phyloP scores from a whole-genome alignment of 129 eudicot species.

The Centella asiatica region DNA sequence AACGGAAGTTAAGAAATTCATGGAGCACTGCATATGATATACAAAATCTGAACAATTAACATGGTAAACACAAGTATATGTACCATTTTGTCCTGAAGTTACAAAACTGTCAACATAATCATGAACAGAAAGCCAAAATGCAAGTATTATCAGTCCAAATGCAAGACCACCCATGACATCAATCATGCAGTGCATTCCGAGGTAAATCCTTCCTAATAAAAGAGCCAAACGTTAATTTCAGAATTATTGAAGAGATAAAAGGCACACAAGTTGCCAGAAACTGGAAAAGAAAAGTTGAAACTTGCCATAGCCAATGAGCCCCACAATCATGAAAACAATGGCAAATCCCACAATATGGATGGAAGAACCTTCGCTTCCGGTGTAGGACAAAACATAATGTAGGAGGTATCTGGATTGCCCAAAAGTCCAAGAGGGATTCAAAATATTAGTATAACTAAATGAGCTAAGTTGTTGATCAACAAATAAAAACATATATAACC shows the following conservation, averaged over 20 bases:
- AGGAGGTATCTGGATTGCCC: background rate
- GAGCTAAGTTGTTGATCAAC: background rate
- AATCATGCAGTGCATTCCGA: slow-evolving; percentile 91
- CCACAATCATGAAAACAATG: slow-evolving; percentile 1
- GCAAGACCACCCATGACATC: slow-evolving; percentile 78
- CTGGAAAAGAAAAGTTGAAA: background rate
- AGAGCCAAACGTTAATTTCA: background rate
- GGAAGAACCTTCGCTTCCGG: background rate
- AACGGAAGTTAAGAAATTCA: background rate
- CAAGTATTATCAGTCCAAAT: slow-evolving; percentile 64
- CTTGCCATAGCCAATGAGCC: slow-evolving; percentile 6
- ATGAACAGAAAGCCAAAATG: slow-evolving; percentile 65
- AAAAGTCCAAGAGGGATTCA: background rate
- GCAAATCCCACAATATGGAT: background rate
- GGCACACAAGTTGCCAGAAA: background rate
- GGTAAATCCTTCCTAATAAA: slow-evolving; percentile 73
- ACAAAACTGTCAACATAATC: slow-evolving; percentile 59
- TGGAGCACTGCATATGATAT: background rate
- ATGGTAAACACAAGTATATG: background rate
- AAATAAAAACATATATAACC: background rate
- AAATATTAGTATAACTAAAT: background rate
- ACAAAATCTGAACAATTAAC: background rate
- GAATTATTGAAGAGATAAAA: background rate
- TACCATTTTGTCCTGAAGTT: slow-evolving; percentile 82
- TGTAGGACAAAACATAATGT: slow-evolving; percentile 4